Conservation (phyloP, 2,329 filamentous ascomycete species). For the Exophiala dermatitidis region DNA sequence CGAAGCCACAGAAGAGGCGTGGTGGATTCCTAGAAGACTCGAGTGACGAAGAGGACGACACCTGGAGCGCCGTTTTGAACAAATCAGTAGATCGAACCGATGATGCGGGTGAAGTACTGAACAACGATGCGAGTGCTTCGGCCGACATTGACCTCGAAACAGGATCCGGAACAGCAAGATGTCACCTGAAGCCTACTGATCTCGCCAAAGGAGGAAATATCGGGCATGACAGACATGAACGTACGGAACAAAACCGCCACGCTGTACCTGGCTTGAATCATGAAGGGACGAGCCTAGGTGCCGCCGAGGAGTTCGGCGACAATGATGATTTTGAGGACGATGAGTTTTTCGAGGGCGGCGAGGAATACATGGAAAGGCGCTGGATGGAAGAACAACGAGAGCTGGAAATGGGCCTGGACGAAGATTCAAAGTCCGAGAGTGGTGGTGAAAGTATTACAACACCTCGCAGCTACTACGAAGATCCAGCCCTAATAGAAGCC, state of each 20-base stretch:
- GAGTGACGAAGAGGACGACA: slow-evolving; percentile 42
- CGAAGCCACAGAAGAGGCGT: slow-evolving; percentile 14
- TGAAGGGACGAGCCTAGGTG: slow-evolving; percentile 43
- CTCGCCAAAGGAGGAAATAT: neutral
- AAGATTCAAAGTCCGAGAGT: slow-evolving; percentile 50
- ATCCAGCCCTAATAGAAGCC: slow-evolving; percentile 12
- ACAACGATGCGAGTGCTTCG: neutral
- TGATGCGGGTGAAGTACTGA: slow-evolving; percentile 4
- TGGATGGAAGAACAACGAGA: slow-evolving; percentile 67
- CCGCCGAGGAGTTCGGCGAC: slow-evolving; percentile 44
- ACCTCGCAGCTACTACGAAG: slow-evolving; percentile 20
- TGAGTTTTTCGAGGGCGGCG: slow-evolving; percentile 53
- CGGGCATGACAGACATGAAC: slow-evolving; percentile 15
- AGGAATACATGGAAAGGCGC: slow-evolving; percentile 58
- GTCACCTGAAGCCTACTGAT: slow-evolving; percentile 26
- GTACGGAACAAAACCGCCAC: slow-evolving; percentile 20
- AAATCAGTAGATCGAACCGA: neutral
- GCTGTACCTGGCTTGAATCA: slow-evolving; percentile 40
- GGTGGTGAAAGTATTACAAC: slow-evolving; percentile 21
- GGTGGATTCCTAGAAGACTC: slow-evolving; percentile 32
- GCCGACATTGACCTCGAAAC: slow-evolving; percentile 11
- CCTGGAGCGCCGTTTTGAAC: slow-evolving; percentile 9
- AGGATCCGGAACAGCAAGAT: slow-evolving; percentile 3
- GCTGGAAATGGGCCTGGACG: slow-evolving; percentile 39
- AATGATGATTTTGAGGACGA: slow-evolving; percentile 57